Conservation (phyloP, 169 alveolate genomes). For the Eimeria falciformis region DNA sequence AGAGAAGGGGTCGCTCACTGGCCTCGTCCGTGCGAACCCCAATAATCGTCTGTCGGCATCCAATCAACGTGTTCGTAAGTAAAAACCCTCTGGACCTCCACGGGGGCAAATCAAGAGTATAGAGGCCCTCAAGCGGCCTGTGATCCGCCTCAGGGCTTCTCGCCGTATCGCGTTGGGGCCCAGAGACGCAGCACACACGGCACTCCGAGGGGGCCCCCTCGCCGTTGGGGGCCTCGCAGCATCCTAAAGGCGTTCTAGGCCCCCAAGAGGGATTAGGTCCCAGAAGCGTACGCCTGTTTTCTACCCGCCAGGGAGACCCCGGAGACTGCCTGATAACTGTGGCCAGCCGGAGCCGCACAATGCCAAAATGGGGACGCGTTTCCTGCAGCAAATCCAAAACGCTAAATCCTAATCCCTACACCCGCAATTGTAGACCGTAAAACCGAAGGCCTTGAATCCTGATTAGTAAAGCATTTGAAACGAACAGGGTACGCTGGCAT, state of each 20-base stretch:
- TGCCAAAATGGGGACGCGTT: constrained; percentile 54
- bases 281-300: background rate
- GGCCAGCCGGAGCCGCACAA: constrained; percentile 43
- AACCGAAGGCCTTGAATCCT: no score
- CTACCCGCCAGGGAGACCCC: constrained; percentile 20
- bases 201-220: background rate
- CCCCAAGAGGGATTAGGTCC: background rate
- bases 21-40: constrained; percentile 9
- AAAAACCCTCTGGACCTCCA: constrained; percentile 46
- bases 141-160: background rate
- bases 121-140: background rate
- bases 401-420: no score
- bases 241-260: background rate
- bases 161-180: constrained; percentile 17
- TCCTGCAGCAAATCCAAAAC: no score
- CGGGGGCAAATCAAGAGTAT: constrained; percentile 5
- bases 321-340: background rate
- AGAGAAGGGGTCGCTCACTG: background rate
- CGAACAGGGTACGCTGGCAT: no score
- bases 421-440: no score
- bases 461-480: no score
- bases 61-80: background rate
- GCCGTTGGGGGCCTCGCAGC: background rate
- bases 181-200: constrained; percentile 49
- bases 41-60: constrained; percentile 46